Conservation (phyloP, 2,329 filamentous ascomycete species). For the Dryadomyces quercus-mongolicae region DNA sequence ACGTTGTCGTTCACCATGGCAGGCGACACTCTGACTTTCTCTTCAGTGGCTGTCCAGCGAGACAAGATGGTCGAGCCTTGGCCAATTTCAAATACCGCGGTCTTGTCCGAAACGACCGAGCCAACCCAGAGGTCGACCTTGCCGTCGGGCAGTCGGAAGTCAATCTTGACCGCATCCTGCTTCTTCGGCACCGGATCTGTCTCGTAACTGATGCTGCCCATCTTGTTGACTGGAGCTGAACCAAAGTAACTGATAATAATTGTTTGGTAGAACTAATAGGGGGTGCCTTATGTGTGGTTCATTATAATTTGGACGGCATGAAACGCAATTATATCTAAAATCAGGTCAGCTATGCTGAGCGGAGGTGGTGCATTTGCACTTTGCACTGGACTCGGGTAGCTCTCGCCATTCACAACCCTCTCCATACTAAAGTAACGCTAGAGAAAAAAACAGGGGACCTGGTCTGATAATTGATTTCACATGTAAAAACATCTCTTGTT, state of each 20-base stretch:
- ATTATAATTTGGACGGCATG: neutral
- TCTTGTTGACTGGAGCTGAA: too few relatives aligned
- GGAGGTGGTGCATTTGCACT: too few relatives aligned
- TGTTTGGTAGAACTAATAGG: neutral
- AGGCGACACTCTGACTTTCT: slow-evolving; percentile 8
- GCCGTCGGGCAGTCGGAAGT: slow-evolving; percentile 10
- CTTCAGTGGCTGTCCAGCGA: slow-evolving; percentile 5
- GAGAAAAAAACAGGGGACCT: too few relatives aligned
- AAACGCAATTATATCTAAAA: neutral
- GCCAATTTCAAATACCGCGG: slow-evolving; percentile 1
- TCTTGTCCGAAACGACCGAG: neutral
- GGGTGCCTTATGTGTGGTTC: too few relatives aligned
- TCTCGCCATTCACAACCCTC: too few relatives aligned
- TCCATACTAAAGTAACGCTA: too few relatives aligned
- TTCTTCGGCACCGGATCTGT: neutral
- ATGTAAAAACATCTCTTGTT: too few relatives aligned
- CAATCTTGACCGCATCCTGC: neutral
- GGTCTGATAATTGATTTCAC: too few relatives aligned
- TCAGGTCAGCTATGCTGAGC: too few relatives aligned
- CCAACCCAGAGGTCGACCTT: slow-evolving; percentile 7
- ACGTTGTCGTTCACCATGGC: slow-evolving; percentile 12
- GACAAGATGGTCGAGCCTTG: slow-evolving; percentile 2
- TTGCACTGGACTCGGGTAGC: too few relatives aligned
- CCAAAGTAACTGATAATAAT: neutral
- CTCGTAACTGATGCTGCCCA: slow-evolving; percentile 1